phyloP scores from a whole-genome alignment of 2,329 filamentous ascomycete genomes.

The Endothia cerciana region DNA sequence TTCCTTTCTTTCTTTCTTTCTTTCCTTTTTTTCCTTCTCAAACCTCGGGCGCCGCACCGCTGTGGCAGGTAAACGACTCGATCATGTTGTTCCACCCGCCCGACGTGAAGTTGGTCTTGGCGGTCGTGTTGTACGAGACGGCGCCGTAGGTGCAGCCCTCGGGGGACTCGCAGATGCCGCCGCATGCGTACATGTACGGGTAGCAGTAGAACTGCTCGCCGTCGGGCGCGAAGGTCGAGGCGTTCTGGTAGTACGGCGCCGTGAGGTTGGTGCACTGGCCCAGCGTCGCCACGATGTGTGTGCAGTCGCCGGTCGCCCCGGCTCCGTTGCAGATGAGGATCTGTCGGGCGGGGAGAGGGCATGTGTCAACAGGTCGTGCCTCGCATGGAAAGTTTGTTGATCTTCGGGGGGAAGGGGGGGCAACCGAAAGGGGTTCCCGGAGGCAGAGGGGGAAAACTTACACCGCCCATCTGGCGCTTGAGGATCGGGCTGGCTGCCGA shows the following conservation, averaged over 20 bases:
- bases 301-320: slow-evolving; percentile 53
- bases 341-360: slow-evolving; percentile 35
- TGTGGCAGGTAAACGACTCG: slow-evolving; percentile 43
- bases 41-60: slow-evolving; percentile 1
- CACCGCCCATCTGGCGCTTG: slow-evolving; percentile 51
- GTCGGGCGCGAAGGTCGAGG: slow-evolving; percentile 55
- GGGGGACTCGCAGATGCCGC: slow-evolving; percentile 51
- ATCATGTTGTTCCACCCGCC: slow-evolving; percentile 47
- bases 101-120: slow-evolving; percentile 53
- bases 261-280: slow-evolving; percentile 51
- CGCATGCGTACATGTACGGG: slow-evolving; percentile 47
- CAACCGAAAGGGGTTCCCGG: too few relatives aligned
- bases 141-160: slow-evolving; percentile 57
- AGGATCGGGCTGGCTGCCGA: slow-evolving; percentile 35
- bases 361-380: neutral
- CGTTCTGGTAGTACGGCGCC: slow-evolving; percentile 45
- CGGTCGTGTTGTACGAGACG: slow-evolving; percentile 48
- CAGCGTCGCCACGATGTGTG: slow-evolving; percentile 48
- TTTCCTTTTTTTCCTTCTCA: too few relatives aligned
- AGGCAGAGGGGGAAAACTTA: slow-evolving; percentile 42
- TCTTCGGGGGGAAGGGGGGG: neutral
- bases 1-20: too few relatives aligned
- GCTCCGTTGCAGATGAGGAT: slow-evolving; percentile 55
- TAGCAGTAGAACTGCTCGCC: slow-evolving; percentile 53
- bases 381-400: too few relatives aligned